Conservation (phyloP, 2,329 filamentous ascomycete genomes). For the Talaromyces piceae region DNA sequence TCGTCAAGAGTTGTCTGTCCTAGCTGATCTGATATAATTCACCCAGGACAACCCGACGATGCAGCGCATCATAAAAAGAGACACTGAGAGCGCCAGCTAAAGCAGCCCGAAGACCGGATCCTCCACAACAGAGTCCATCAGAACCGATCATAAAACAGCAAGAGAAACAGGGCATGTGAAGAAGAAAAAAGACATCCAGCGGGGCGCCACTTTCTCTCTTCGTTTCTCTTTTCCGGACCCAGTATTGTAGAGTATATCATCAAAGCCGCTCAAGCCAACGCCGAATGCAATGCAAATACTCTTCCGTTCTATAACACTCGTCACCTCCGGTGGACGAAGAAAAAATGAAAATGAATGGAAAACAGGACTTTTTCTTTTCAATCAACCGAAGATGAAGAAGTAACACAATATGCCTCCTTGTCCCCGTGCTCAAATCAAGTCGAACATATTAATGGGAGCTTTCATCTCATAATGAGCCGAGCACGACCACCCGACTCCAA, state of each 20-base stretch:
- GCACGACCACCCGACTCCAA: conserved; percentile 15
- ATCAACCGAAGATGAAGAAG: conserved; percentile 19
- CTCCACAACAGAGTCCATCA: conserved; percentile 30
- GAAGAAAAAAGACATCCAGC: too few relatives aligned
- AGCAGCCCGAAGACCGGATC: conserved; percentile 23
- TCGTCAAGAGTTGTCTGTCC: conserved; percentile 14
- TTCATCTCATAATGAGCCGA: conserved; percentile 1
- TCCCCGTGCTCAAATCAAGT: conserved; percentile 11
- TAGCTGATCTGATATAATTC: too few relatives aligned
- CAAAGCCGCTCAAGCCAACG: conserved; percentile 34
- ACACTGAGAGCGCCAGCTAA: conserved; percentile 27
- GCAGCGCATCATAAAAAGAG: conserved; percentile 16
- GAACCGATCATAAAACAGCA: conserved; percentile 19
- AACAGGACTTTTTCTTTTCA: too few relatives aligned
- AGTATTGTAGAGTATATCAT: conserved; percentile 25
- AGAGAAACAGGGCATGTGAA: conserved; percentile 8
- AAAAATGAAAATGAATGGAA: conserved; percentile 11
- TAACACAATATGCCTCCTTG: conserved; percentile 13
- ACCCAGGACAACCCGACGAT: conserved; percentile 21
- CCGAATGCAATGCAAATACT: conserved; percentile 37
- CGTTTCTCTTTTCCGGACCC: conserved; percentile 22
- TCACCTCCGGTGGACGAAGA: conserved; percentile 13
- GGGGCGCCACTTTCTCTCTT: too few relatives aligned
- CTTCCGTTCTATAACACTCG: conserved; percentile 23
- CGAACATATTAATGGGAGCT: conserved; percentile 3